These are phyloP conservation scores for Yamadazyma diospyri DNA, from an alignment of 1,139 yeast genomes.

Conservation along the genomic window DNA sequence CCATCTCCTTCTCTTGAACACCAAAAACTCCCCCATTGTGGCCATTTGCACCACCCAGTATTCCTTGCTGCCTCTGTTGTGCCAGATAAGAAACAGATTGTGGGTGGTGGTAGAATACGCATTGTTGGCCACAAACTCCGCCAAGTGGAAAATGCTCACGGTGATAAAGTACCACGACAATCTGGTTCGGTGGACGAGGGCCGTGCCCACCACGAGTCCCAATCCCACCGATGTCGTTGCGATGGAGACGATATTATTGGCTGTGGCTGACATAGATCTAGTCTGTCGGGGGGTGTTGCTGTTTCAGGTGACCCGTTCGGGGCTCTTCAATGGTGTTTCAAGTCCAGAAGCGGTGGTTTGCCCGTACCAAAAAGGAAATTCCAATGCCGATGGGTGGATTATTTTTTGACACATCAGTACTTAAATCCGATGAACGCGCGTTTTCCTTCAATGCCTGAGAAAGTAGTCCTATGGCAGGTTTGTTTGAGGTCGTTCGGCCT, in stretches of 20 bases:
- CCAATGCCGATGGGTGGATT: too few relatives aligned
- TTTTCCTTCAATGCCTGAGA: too few relatives aligned
- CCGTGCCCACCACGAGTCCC: constrained; percentile 20
- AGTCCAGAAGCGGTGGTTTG: too few relatives aligned
- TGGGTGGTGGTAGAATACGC: constrained; percentile 25
- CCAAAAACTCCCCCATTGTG: constrained; percentile 24
- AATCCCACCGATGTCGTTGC: constrained; percentile 18
- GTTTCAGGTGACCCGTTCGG: too few relatives aligned
- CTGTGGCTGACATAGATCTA: too few relatives aligned
- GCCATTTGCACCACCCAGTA: constrained; percentile 29
- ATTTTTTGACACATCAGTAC: too few relatives aligned
- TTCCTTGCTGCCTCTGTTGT: constrained; percentile 33
- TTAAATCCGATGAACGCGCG: too few relatives aligned
- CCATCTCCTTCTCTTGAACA: constrained; percentile 1
- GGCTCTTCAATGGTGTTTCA: too few relatives aligned
- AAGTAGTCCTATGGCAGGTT: constrained; percentile 19
- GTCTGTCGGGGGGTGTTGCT: too few relatives aligned
- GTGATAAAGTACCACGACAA: constrained; percentile 10
- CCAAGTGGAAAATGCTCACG: constrained; percentile 23
- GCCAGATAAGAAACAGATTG: constrained; percentile 35
- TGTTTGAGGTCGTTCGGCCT: constrained; percentile 30
- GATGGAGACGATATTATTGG: constrained; percentile 23
- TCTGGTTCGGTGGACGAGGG: constrained; percentile 4
- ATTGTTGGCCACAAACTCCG: constrained; percentile 28
- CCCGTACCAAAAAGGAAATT: too few relatives aligned